Evolutionary conservation across 2,329 filamentous ascomycete genomes (phyloP).

Genomic region (Rugonectria rugulosa): DNA sequence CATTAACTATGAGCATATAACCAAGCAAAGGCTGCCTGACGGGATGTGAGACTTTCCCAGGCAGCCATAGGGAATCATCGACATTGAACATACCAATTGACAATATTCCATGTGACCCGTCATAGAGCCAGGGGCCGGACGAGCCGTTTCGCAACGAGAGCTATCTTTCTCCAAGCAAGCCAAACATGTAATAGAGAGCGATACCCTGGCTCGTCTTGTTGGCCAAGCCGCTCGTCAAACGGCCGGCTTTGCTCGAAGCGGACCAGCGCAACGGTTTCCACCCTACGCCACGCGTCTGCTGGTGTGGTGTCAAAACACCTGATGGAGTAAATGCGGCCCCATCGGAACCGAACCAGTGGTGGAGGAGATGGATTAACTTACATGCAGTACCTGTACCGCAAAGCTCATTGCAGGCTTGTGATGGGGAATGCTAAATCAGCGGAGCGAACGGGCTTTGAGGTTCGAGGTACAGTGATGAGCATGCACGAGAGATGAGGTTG

Average conservation of each 20-base stretch:
- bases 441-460: conserved; percentile 1
- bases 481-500: no score
- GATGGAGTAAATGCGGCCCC: conserved; percentile 12
- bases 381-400: no score
- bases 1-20: no score
- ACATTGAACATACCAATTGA: conserved; percentile 8
- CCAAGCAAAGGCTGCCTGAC: no score
- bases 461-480: no score
- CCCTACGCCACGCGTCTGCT: conserved; percentile 34
- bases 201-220: conserved; percentile 10
- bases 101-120: neutral
- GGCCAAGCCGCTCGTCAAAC: conserved; percentile 26
- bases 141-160: conserved; percentile 20
- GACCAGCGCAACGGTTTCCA: conserved; percentile 34
- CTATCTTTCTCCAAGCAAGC: neutral
- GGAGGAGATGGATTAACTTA: conserved; percentile 14
- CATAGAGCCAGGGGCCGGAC: conserved; percentile 26
- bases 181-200: neutral
- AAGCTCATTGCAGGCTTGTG: conserved; percentile 4
- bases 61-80: neutral
- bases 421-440: conserved; percentile 4
- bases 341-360: conserved; percentile 20
- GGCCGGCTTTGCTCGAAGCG: conserved; percentile 31
- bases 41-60: neutral
- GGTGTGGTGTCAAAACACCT: conserved; percentile 28